Evolutionary conservation across 2,329 filamentous ascomycete genomes (phyloP), one percentile per base, ranked within the genome.

Genomic region (Ophiostoma piceae): DNA sequence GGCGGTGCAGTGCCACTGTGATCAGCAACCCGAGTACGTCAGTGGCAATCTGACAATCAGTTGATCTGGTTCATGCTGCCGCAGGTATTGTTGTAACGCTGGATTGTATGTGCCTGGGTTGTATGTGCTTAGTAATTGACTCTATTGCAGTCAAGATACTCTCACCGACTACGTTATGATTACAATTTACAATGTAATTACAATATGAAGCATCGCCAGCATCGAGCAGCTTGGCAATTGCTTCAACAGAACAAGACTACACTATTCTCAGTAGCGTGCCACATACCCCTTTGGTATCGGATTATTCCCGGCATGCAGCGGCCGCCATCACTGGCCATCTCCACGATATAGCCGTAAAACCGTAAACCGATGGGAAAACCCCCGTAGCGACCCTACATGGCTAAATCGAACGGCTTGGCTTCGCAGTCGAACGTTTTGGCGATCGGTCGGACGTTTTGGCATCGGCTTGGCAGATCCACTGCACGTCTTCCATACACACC

Each of bases 381-480:
- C n/a, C 62, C 32, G 32, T 39, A 37, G 14, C 62, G 2, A 57
- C 51, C 51, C 26, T 11, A n/a, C 47, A 8, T 19, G n/a, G n/a
- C 12, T 1, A 19, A 35, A 37, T 65, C 32, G 32, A 65, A 65
- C 32, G 57, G 57, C 57, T 57, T 57, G 51, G 57, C 57, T 26
- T 62, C 14, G 11, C 32, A 32, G 60, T 64, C 29, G 62, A 65
- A 65, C 62, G 32, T 65, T 64, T 64, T 37, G 62, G 62, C 32
- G 62, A 65, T 37, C 32, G 62, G 62, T 65, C 62, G 62, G 62
- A 65, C 62, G 62, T 65, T 65, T 57, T 65, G 35, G 32, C 32
- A 39, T 39, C 32, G 14, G 51, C 57, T 62, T 62, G 57, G 57
- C 22, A 62, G 57, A 62, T 19, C 57, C 57, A 62, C 26, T 29